A percentile compares a stretch with the other conserved stretches of the same genome.
These are phyloP conservation scores for Pulveroboletus sp. DNA, from an alignment of 1,284 basidiomycete species.

Conservation along the genomic window DNA sequence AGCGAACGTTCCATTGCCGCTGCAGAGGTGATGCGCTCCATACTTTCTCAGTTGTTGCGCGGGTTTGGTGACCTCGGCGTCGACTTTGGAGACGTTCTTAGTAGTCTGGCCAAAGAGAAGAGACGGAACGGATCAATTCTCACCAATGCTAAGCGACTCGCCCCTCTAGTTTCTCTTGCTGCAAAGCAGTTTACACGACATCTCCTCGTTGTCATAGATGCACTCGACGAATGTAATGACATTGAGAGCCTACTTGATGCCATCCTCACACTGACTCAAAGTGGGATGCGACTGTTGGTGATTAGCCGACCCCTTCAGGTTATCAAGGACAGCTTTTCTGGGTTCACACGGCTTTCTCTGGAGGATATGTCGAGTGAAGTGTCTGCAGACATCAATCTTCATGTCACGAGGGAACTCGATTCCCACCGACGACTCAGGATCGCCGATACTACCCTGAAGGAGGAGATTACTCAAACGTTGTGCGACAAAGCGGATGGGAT, in stretches of 20 bases:
- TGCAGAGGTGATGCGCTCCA: background rate
- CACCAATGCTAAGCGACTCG: background rate
- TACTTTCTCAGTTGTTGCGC: conserved; percentile 10
- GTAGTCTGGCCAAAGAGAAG: background rate
- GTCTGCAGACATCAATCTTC: conserved; percentile 3
- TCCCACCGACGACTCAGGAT: conserved; percentile 12
- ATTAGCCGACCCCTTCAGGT: conserved; percentile 5
- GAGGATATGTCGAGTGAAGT: conserved; percentile 5
- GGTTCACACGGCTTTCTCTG: background rate
- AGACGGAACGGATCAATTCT: background rate
- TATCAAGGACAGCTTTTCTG: background rate
- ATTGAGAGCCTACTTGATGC: background rate
- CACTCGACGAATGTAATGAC: conserved; percentile 7
- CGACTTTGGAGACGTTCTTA: background rate
- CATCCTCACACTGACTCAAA: background rate
- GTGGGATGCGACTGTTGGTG: background rate
- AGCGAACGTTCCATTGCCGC: background rate
- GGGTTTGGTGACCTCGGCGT: background rate
- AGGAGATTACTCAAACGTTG: conserved; percentile 1
- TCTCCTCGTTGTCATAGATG: conserved; percentile 4
- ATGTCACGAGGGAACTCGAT: conserved; percentile 11
- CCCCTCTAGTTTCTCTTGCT: background rate
- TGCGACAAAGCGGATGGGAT: conserved; percentile 9
- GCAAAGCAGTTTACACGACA: background rate
- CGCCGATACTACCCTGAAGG: conserved; percentile 1